Evolutionary conservation across 176 grass and related monocot genomes (phyloP).

Genomic region (Melocanna baccifera): DNA sequence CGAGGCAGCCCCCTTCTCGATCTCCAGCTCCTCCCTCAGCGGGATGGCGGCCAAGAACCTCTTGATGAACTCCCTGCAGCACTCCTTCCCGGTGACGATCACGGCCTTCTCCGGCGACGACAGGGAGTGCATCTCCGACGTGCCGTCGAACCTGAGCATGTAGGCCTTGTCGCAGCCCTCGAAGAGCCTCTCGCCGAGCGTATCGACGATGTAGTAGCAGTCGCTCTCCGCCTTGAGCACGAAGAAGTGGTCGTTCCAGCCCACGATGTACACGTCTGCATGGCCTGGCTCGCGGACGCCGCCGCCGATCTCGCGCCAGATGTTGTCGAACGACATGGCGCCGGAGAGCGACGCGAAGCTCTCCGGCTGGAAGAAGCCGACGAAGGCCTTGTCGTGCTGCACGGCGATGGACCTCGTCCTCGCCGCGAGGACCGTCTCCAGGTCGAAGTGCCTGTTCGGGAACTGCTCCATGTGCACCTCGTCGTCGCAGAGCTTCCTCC

Average conservation of each 20-base stretch:
- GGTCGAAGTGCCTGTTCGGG: constrained; percentile 92
- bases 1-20: constrained; percentile 52
- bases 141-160: constrained; percentile 75
- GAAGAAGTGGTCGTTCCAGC: constrained; percentile 99
- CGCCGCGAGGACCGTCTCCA: constrained; percentile 75
- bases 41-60: constrained; percentile 91
- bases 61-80: constrained; percentile 94
- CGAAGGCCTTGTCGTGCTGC: constrained; percentile 61
- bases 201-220: constrained; percentile 78
- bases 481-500: constrained; percentile 68
- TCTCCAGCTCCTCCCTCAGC: constrained; percentile 83
- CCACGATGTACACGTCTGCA: constrained; percentile 68
- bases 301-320: constrained; percentile 66
- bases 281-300: background rate
- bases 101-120: constrained; percentile 33
- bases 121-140: constrained; percentile 62
- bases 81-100: constrained; percentile 75
- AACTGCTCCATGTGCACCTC: constrained; percentile 52
- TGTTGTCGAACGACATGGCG: constrained; percentile 84
- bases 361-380: constrained; percentile 97
- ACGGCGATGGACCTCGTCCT: constrained; percentile 58
- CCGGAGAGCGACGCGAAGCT: constrained; percentile 75
- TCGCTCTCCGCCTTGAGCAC: constrained; percentile 73
- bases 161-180: constrained; percentile 93
- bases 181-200: constrained; percentile 80